Evolutionary conservation across 805 yeast species (phyloP).

Genomic region (Metschnikowia lunata): DNA sequence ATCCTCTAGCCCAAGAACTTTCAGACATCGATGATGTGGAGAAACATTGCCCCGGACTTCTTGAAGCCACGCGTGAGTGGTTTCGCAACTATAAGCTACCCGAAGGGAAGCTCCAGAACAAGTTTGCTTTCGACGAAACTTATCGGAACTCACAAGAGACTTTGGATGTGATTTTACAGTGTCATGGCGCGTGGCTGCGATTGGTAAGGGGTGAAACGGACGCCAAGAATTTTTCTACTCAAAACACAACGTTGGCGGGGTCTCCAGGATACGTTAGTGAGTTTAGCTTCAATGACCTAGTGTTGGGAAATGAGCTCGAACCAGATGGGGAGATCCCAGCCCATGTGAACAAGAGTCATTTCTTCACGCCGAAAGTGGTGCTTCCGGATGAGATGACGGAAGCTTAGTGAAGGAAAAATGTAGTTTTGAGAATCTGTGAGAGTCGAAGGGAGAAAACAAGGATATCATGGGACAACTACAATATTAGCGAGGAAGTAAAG

Average conservation of each 20-base stretch:
- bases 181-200: conserved; percentile 78
- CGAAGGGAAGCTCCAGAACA: conserved; percentile 95
- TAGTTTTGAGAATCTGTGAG: too few relatives aligned
- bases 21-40: conserved; percentile 90
- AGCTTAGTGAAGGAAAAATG: too few relatives aligned
- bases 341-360: conserved; percentile 11
- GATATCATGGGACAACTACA: too few relatives aligned
- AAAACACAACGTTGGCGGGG: conserved; percentile 9
- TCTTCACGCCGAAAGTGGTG: background rate
- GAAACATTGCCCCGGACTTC: conserved; percentile 83
- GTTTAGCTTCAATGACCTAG: conserved; percentile 13
- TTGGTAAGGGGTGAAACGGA: conserved; percentile 59
- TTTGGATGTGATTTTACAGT: conserved; percentile 75
- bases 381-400: too few relatives aligned
- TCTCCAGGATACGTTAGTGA: conserved; percentile 6
- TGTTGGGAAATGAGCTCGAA: conserved; percentile 10
- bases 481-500: too few relatives aligned
- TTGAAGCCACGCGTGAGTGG: conserved; percentile 96
- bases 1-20: conserved; percentile 83
- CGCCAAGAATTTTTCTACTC: conserved; percentile 15
- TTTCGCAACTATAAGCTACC: conserved; percentile 97
- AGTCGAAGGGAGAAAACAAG: too few relatives aligned
- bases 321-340: conserved; percentile 14
- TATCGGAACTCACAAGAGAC: conserved; percentile 87
- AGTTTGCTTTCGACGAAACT: conserved; percentile 94